Percentiles rank a stretch among this genome's conserved stretches.
Evolutionary conservation across 495 filamentous ascomycete species (phyloP).

Genomic region (Penicillium angulare): DNA sequence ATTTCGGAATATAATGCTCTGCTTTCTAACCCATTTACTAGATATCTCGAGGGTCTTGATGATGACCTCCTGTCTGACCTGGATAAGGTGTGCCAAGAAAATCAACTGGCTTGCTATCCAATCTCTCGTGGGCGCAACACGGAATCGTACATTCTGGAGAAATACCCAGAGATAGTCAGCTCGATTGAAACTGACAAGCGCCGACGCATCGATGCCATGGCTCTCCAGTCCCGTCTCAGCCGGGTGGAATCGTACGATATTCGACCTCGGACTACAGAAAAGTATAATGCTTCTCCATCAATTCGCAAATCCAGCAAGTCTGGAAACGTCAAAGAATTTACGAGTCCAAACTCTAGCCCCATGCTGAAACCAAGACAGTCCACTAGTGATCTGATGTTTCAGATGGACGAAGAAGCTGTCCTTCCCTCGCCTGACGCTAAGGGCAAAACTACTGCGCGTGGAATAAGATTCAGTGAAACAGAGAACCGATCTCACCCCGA

Average conservation of each 20-base stretch:
- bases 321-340: conserved; percentile 44
- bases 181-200: conserved; percentile 52
- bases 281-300: conserved; percentile 51
- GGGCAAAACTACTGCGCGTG: conserved; percentile 33
- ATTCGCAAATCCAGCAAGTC: conserved; percentile 52
- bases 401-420: conserved; percentile 81
- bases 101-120: conserved; percentile 73
- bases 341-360: conserved; percentile 50
- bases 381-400: conserved; percentile 79
- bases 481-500: conserved; percentile 26
- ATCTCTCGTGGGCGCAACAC: conserved; percentile 72
- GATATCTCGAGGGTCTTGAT: conserved; percentile 80
- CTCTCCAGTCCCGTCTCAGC: conserved; percentile 56
- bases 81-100: conserved; percentile 73
- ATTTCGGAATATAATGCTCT: neutral
- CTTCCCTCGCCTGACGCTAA: conserved; percentile 28
- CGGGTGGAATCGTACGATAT: conserved; percentile 56
- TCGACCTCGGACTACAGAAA: conserved; percentile 47
- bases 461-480: conserved; percentile 11
- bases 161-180: conserved; percentile 63
- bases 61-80: conserved; percentile 76
- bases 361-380: conserved; percentile 64
- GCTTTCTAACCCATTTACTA: conserved; percentile 14
- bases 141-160: conserved; percentile 66
- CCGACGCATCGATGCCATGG: conserved; percentile 57